phyloP scores from a whole-genome alignment of 768 basidiomycete genomes.

The Trametes gibbosa region DNA sequence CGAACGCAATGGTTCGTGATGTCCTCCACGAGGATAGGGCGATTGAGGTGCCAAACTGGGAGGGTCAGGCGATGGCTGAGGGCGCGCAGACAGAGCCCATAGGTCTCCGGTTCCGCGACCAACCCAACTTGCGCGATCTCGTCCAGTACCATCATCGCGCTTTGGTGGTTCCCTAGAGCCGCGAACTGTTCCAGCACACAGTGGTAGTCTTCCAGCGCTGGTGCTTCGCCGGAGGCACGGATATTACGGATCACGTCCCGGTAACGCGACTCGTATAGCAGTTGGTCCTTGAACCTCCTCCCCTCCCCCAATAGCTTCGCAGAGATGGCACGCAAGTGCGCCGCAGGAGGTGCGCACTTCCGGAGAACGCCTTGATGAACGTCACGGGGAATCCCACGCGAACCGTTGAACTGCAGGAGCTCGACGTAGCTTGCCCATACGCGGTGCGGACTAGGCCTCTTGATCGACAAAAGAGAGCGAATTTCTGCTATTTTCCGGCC shows the following conservation, averaged over 20 bases:
- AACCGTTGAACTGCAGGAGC: conserved; percentile 47
- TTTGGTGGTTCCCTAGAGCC: conserved; percentile 65
- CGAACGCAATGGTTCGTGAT: conserved; percentile 47
- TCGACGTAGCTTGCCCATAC: conserved; percentile 66
- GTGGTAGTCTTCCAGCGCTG: conserved; percentile 64
- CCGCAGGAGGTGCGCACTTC: conserved; percentile 52
- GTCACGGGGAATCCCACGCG: conserved; percentile 54
- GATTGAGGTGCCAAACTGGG: conserved; percentile 44
- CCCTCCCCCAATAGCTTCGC: conserved; percentile 41
- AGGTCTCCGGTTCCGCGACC: conserved; percentile 53
- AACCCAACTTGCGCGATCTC: conserved; percentile 50
- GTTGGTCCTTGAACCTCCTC: conserved; percentile 28
- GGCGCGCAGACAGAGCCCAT: conserved; percentile 63
- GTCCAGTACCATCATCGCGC: conserved; percentile 56
- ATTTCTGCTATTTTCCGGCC: conserved; percentile 1
- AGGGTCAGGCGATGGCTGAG: conserved; percentile 66
- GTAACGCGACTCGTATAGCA: conserved; percentile 65
- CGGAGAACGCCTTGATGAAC: conserved; percentile 70
- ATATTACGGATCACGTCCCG: conserved; percentile 70
- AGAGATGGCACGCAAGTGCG: conserved; percentile 43
- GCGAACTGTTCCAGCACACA: conserved; percentile 75
- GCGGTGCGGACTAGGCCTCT: conserved; percentile 4
- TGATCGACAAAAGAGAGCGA: background rate
- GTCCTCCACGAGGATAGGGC: conserved; percentile 37
- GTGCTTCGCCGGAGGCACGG: conserved; percentile 46